Evolutionary conservation across 768 basidiomycete genomes (phyloP).

Genomic region (Suillus cothurnatus): DNA sequence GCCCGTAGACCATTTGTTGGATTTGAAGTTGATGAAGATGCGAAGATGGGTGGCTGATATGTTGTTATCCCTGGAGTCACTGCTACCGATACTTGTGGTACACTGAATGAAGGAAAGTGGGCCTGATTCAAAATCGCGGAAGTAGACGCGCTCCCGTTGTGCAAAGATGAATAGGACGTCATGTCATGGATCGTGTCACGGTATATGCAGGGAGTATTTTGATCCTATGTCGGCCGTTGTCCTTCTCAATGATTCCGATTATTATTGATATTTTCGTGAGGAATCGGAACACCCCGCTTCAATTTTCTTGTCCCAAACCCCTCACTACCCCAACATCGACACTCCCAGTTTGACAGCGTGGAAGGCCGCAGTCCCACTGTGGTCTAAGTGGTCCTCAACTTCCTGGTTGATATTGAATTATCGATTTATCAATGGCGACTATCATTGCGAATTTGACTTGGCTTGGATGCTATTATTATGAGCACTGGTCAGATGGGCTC

Average conservation of each 20-base stretch:
- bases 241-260: constrained; percentile 14
- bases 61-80: constrained; percentile 1
- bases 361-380: background rate
- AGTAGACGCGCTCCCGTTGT: constrained; percentile 14
- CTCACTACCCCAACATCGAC: background rate
- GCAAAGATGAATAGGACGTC: constrained; percentile 36
- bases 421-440: background rate
- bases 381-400: background rate
- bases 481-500: background rate
- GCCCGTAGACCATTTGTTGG: constrained; percentile 21
- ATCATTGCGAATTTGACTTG: background rate
- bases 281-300: constrained; percentile 4
- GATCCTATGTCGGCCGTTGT: constrained; percentile 18
- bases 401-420: background rate
- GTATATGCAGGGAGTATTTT: constrained; percentile 10
- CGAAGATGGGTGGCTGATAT: constrained; percentile 15
- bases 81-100: constrained; percentile 13
- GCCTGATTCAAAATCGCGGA: constrained; percentile 21
- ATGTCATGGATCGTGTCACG: constrained; percentile 8
- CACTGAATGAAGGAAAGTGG: constrained; percentile 22
- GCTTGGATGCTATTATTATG: background rate
- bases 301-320: background rate
- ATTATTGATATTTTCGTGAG: background rate
- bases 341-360: background rate
- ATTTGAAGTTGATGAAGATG: constrained; percentile 16